Evolutionary conservation across 2,329 filamentous ascomycete genomes (phyloP), one percentile per base, ranked within the genome.

Genomic region (Beauveria bassiana): DNA sequence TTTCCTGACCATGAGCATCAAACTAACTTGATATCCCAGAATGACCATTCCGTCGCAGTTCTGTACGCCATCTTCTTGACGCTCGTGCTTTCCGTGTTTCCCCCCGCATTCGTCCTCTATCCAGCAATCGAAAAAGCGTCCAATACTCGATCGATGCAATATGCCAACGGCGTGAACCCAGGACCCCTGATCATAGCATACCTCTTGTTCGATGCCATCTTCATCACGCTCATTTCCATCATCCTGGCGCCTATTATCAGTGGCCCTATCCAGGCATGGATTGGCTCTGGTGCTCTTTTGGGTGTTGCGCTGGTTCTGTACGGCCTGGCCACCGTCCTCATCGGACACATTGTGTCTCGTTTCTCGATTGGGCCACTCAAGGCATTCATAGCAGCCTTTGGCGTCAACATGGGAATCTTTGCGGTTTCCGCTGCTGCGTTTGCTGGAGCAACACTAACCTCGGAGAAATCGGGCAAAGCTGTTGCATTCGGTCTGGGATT

Each of bases 111-210:
- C 68, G 84, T 88, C 0, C 77, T 96, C 6, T 96, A 96, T 69
- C 89, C 90, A 0, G 95, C 90, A 3, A 76, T 90, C 12, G 91
- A 96, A 73, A 82, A 90, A 34, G 75, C 89, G 2, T 79, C 86
- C 58, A 87, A 90, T 63, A 89, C 96, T 47, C 83, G 91, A 55
- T 87, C 88, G 5, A 77, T 96, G 31, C 86, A 96, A 71, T 96
- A 95, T 73, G 92, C 89, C 61, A 96, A 96, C 70, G 91, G 91
- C 38, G 90, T 96, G 38, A 81, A 88, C 26, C 86, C 87, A 1
- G 76, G 86, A 1, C 89, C 91, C 1, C 77, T 96, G 1, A 96
- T 91, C 90, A 72, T 89, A 1, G 89, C 91, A 1, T 93, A 96
- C 70, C 78, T 86, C 1, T 69, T 78, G 1, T 96, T 96, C 68